Evolutionary conservation across 1,284 basidiomycete genomes (phyloP).

Genomic region (Ustilago cynodontis): DNA sequence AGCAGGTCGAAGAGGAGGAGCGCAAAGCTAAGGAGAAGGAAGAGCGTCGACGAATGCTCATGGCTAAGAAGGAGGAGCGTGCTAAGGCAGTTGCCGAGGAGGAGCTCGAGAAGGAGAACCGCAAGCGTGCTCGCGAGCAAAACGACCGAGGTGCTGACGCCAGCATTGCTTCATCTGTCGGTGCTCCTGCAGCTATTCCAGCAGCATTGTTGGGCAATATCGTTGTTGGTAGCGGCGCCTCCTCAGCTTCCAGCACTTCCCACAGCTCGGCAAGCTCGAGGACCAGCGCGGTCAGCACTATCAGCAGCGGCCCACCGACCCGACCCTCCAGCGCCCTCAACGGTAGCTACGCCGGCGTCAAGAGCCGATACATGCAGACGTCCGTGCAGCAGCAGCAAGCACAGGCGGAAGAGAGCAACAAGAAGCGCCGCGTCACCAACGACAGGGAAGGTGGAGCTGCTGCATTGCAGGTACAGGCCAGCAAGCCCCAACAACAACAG

Average conservation of each 20-base stretch:
- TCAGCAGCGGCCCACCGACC: constrained; percentile 42
- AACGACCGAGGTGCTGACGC: constrained; percentile 37
- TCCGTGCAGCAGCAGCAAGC: constrained; percentile 27
- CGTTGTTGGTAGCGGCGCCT: constrained; percentile 24
- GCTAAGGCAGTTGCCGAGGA: constrained; percentile 48
- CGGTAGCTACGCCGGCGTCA: constrained; percentile 51
- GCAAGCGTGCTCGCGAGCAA: constrained; percentile 47
- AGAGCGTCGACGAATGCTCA: constrained; percentile 48
- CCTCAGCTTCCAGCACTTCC: constrained; percentile 22
- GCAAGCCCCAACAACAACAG: constrained; percentile 17
- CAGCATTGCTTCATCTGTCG: constrained; percentile 33
- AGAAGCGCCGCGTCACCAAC: constrained; percentile 51
- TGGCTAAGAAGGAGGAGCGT: constrained; percentile 50
- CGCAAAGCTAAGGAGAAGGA: constrained; percentile 53
- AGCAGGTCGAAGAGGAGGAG: constrained; percentile 56
- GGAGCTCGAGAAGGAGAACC: constrained; percentile 45
- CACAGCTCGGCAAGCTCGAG: constrained; percentile 28
- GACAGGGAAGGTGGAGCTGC: constrained; percentile 35
- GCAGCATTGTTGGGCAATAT: constrained; percentile 37
- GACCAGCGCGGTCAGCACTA: constrained; percentile 40
- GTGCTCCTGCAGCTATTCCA: constrained; percentile 40
- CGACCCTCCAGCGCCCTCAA: constrained; percentile 44
- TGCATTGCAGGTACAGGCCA: constrained; percentile 8
- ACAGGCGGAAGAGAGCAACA: constrained; percentile 37
- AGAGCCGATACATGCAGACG: constrained; percentile 51